Percentiles rank a stretch among this genome's conserved stretches.
phyloP scores from a whole-genome alignment of 345 rosid species.

The Nasturtium officinale region DNA sequence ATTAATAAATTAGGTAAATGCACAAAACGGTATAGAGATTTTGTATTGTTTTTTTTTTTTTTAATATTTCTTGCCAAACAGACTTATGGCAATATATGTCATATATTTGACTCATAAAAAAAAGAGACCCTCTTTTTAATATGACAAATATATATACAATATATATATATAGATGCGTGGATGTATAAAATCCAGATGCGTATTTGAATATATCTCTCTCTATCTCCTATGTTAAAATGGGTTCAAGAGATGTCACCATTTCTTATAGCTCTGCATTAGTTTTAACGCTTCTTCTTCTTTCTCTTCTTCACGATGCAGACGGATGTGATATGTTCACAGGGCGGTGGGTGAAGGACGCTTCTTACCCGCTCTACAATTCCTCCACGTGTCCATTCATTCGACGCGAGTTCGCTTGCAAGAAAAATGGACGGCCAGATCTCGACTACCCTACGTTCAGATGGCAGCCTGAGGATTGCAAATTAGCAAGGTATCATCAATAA shows the following conservation, averaged over 20 bases:
- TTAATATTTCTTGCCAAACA: slow-evolving; percentile 3
- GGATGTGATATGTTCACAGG: slow-evolving; percentile 66
- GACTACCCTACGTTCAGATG: slow-evolving; percentile 61
- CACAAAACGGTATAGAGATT: slow-evolving; percentile 1
- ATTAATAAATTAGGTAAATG: not conserved
- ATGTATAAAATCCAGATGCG: slow-evolving; percentile 36
- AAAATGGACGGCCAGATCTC: slow-evolving; percentile 76
- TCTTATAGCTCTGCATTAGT: slow-evolving; percentile 21
- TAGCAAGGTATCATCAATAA: slow-evolving; percentile 50
- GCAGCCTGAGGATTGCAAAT: slow-evolving; percentile 66
- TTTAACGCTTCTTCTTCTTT: slow-evolving; percentile 24
- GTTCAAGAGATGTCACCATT: slow-evolving; percentile 15
- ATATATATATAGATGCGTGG: slow-evolving; percentile 18
- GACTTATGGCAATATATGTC: not conserved
- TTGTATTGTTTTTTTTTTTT: not conserved
- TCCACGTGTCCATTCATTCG: slow-evolving; percentile 71
- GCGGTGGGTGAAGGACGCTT: slow-evolving; percentile 64
- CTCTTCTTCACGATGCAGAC: slow-evolving; percentile 12
- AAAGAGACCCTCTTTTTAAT: not conserved
- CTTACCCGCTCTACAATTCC: slow-evolving; percentile 67
- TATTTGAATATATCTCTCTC: slow-evolving; percentile 41
- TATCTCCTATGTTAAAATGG: slow-evolving; percentile 39
- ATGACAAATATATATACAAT: slow-evolving; percentile 1
- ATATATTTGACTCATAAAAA: slow-evolving; percentile 21
- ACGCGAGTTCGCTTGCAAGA: slow-evolving; percentile 62